A percentile compares a stretch with the other conserved stretches of the same genome.
phyloP scores from a whole-genome alignment of 805 yeast species.

The Starmerella powellii region DNA sequence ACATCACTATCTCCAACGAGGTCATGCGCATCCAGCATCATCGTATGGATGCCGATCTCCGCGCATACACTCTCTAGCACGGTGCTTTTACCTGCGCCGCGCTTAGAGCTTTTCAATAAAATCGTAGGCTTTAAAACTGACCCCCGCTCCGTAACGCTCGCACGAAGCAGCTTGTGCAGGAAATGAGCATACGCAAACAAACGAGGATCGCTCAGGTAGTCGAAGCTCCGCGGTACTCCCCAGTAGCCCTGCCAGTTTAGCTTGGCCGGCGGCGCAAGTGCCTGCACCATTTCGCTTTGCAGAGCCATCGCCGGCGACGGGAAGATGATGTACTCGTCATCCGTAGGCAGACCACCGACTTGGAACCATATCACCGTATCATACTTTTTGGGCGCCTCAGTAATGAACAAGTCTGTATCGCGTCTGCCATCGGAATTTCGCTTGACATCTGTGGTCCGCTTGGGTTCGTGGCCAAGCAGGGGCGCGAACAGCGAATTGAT shows the following conservation, averaged over 20 bases:
- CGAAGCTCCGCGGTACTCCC: slow-evolving; percentile 31
- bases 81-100: slow-evolving; percentile 71
- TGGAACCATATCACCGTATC: slow-evolving; percentile 80
- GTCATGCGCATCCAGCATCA: slow-evolving; percentile 60
- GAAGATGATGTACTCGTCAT: slow-evolving; percentile 42
- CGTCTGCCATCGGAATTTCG: slow-evolving; percentile 42
- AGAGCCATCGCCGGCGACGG: slow-evolving; percentile 56
- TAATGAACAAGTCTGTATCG: slow-evolving; percentile 16
- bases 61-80: slow-evolving; percentile 44
- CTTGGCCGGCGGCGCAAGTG: slow-evolving; percentile 23
- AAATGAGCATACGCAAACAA: slow-evolving; percentile 39
- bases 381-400: slow-evolving; percentile 28
- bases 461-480: slow-evolving; percentile 31
- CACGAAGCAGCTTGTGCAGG: slow-evolving; percentile 42
- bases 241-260: slow-evolving; percentile 40
- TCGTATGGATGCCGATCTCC: slow-evolving; percentile 51
- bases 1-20: slow-evolving; percentile 58
- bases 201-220: slow-evolving; percentile 29
- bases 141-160: slow-evolving; percentile 31
- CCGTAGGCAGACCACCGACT: slow-evolving; percentile 28
- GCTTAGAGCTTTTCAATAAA: slow-evolving; percentile 51
- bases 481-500: slow-evolving; percentile 58
- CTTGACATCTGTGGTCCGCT: slow-evolving; percentile 11
- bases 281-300: slow-evolving; percentile 47
- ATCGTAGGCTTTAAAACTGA: slow-evolving; percentile 47